A percentile compares a stretch with the other conserved stretches of the same genome.
These are phyloP conservation scores for Neltuma alba DNA, from an alignment of 306 rosid genomes.

Conservation along the genomic window DNA sequence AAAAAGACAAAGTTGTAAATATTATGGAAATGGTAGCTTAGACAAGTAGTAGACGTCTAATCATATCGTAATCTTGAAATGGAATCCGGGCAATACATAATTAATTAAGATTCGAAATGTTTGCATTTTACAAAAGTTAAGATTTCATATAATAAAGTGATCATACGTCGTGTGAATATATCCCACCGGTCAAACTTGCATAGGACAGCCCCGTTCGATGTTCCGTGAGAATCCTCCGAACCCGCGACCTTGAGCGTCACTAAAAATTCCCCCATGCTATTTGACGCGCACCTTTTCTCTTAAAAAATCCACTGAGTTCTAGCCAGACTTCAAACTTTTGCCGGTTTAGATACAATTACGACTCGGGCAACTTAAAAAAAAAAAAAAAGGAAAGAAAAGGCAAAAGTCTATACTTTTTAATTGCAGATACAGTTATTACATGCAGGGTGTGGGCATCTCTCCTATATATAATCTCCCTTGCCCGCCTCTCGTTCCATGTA, in stretches of 20 bases:
- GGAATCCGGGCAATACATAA: too few relatives aligned
- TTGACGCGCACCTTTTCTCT: neutral
- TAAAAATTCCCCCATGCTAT: too few relatives aligned
- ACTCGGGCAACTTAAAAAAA: neutral
- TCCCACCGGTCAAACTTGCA: neutral
- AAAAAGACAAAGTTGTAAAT: neutral
- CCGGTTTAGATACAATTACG: neutral
- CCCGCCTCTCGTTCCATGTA: neutral
- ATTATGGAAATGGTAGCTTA: neutral
- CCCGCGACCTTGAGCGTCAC: too few relatives aligned
- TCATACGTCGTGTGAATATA: neutral
- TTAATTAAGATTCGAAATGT: neutral
- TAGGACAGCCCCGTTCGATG: neutral
- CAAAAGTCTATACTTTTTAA: neutral
- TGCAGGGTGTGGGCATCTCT: neutral
- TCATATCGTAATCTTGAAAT: too few relatives aligned
- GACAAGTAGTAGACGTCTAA: too few relatives aligned
- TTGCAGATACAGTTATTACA: neutral
- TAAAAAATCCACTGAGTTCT: neutral
- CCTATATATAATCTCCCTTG: constrained; percentile 23
- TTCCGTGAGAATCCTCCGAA: too few relatives aligned
- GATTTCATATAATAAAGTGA: neutral
- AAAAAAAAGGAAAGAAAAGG: too few relatives aligned
- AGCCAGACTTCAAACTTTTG: neutral
- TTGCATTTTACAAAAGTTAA: neutral